A percentile compares a stretch with the other conserved stretches of the same genome.
Conservation (phyloP, 768 basidiomycete species). For the Fomitopsis pulvina region DNA sequence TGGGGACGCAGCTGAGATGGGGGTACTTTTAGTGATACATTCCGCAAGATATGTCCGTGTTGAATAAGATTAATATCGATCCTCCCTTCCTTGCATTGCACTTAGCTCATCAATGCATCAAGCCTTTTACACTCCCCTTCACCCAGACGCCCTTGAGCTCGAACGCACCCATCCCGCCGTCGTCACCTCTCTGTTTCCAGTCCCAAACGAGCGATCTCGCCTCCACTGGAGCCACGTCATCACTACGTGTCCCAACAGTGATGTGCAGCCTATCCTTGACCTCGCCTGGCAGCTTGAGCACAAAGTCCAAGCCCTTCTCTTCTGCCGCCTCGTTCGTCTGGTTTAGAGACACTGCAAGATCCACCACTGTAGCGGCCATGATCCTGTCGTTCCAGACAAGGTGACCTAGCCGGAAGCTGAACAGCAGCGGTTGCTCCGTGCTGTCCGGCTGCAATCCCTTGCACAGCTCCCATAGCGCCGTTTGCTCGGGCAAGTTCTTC, state of each 20-base stretch:
- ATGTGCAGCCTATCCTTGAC: slow-evolving; percentile 62
- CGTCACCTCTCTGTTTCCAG: slow-evolving; percentile 32
- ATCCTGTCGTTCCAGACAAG: slow-evolving; percentile 73
- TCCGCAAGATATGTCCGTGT: no score
- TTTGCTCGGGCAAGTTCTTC: slow-evolving; percentile 32
- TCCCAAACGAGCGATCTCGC: slow-evolving; percentile 56
- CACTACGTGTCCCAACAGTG: slow-evolving; percentile 71
- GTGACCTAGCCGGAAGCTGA: slow-evolving; percentile 51
- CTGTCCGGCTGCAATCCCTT: slow-evolving; percentile 27
- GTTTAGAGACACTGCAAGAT: slow-evolving; percentile 35
- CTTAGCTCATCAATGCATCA: slow-evolving; percentile 4
- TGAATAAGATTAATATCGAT: no score
- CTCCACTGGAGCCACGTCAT: slow-evolving; percentile 55
- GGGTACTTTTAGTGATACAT: no score
- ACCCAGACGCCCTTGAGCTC: slow-evolving; percentile 20
- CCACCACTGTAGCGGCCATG: slow-evolving; percentile 74
- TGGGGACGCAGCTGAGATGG: no score
- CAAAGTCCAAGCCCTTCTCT: slow-evolving; percentile 39
- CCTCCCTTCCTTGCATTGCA: no score
- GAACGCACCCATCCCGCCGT: slow-evolving; percentile 12
- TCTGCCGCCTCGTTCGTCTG: slow-evolving; percentile 24
- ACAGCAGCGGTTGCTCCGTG: slow-evolving; percentile 39
- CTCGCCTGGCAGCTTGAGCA: slow-evolving; percentile 38
- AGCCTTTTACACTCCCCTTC: slow-evolving; percentile 20
- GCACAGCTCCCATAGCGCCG: slow-evolving; percentile 48